Evolutionary conservation across 306 rosid genomes (phyloP), one percentile per base, ranked within the genome.

Genomic region (Vigna unguiculata): DNA sequence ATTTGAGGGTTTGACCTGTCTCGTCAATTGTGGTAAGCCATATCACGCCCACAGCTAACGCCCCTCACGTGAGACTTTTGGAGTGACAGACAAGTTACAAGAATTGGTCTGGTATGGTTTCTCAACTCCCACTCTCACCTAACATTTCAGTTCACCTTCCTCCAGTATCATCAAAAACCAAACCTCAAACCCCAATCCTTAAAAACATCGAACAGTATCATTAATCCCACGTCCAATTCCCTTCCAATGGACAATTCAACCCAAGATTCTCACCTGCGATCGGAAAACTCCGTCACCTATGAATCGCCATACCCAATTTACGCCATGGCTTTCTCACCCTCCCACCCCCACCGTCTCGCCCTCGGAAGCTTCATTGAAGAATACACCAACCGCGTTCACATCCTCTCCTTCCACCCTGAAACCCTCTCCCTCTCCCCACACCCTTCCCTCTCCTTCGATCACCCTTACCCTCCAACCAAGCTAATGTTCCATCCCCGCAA

Each of bases 391-490:
- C 97, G 97, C 22, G 86, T 95, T 22, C 97, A 95, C 62, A 80
- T 95, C 40, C 87, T 95, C 78, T 76, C 89, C n/a, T 95, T 95
- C 91, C 89, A 92, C 80, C 88, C 96, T 3, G 93, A 95, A 3
- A 55, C 91, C 30, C 83, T 84, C 47, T 51, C 93, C 51, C 40
- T 95, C 0, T 68, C 73, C 4, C 60, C 89, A 3, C 78, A 80
- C 25, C 97, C 97, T 6, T 45, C 89, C 0, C 99, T 95, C 78
- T 92, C 97, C 61, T 95, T 95, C 32, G 97, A 95, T 71, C 99
- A 95, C 69, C 97, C 99, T 1, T 92, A 95, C 82, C 99, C 99
- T 4, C 96, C 99, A 58, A 95, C 97, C 36, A 95, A 95, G 72
- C 97, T 95, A 81, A 90, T 92, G 97, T 95, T 95, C 90, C 96